A percentile compares a stretch with the other conserved stretches of the same genome.
phyloP scores from a whole-genome alignment of 257 asterid species.

The Mitragyna speciosa region DNA sequence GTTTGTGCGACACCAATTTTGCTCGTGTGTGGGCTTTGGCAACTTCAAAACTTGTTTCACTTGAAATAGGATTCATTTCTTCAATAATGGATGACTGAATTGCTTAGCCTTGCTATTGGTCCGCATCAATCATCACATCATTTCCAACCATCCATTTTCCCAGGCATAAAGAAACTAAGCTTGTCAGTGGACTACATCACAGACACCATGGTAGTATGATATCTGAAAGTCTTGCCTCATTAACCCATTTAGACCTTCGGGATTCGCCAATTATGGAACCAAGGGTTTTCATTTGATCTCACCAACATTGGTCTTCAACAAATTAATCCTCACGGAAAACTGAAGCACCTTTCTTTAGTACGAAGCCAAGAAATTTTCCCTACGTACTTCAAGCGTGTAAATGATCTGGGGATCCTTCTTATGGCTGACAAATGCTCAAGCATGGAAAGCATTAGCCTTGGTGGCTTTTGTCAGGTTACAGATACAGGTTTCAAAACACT shows the following conservation, averaged over 20 bases:
- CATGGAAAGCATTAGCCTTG: constrained; percentile 90
- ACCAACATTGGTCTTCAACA: constrained; percentile 90
- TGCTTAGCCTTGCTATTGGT: constrained; percentile 65
- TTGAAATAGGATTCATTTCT: constrained; percentile 84
- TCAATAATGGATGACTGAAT: constrained; percentile 79
- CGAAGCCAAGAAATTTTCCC: constrained; percentile 84
- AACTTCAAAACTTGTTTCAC: constrained; percentile 63
- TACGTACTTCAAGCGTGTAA: constrained; percentile 80
- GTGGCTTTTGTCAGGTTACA: constrained; percentile 93
- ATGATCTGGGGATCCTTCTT: constrained; percentile 93
- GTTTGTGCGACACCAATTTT: constrained; percentile 66
- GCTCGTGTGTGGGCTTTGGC: constrained; percentile 81
- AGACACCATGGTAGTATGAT: constrained; percentile 79
- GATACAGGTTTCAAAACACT: constrained; percentile 90
- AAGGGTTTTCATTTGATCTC: constrained; percentile 72
- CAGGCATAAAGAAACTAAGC: constrained; percentile 66
- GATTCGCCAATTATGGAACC: constrained; percentile 94
- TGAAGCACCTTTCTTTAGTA: constrained; percentile 83
- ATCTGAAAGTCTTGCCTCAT: constrained; percentile 50
- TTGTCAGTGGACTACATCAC: constrained; percentile 91
- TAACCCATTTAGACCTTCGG: constrained; percentile 87
- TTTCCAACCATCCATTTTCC: constrained; percentile 49
- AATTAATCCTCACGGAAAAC: constrained; percentile 73
- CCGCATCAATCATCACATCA: constrained; percentile 45
- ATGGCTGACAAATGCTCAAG: constrained; percentile 90